Percentiles rank a stretch among this genome's conserved stretches.
Conservation (phyloP, 495 filamentous ascomycete genomes). For the Penicillium arizonense region DNA sequence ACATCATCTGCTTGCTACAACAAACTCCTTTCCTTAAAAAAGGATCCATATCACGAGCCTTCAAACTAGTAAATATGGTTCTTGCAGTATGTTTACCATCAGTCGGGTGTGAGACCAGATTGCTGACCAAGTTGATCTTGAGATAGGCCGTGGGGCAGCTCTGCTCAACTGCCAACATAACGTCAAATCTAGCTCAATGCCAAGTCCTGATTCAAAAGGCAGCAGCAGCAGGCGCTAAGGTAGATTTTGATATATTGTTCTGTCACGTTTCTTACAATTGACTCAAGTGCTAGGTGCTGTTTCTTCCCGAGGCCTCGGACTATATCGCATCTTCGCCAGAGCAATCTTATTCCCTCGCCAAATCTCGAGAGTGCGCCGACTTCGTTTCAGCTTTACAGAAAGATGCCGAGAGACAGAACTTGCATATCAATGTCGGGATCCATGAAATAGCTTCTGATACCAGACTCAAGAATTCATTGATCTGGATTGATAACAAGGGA, state of each 20-base stretch:
- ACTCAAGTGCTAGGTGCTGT: conserved; percentile 60
- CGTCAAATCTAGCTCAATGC: conserved; percentile 76
- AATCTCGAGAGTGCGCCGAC: conserved; percentile 50
- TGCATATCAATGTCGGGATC: conserved; percentile 86
- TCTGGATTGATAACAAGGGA: conserved; percentile 69
- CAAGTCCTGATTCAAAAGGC: conserved; percentile 69
- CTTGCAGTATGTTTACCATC: conserved; percentile 29
- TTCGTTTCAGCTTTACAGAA: conserved; percentile 74
- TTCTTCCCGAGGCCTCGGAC: conserved; percentile 90
- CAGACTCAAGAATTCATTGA: conserved; percentile 60
- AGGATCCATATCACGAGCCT: too few species aligned
- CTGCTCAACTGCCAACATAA: conserved; percentile 77
- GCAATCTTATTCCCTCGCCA: conserved; percentile 66
- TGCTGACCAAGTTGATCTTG: neutral
- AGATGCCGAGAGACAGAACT: conserved; percentile 54
- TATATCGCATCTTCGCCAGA: conserved; percentile 70
- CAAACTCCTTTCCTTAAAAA: neutral
- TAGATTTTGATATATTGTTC: conserved; percentile 26
- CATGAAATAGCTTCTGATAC: conserved; percentile 68
- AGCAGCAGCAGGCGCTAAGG: conserved; percentile 72
- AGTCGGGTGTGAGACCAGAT: neutral
- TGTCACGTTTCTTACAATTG: neutral
- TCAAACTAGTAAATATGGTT: conserved; percentile 23
- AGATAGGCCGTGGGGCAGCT: conserved; percentile 81
- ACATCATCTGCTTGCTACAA: neutral